Evolutionary conservation across 176 grass and related monocot species (phyloP).

Genomic region (Elymus sibiricus): DNA sequence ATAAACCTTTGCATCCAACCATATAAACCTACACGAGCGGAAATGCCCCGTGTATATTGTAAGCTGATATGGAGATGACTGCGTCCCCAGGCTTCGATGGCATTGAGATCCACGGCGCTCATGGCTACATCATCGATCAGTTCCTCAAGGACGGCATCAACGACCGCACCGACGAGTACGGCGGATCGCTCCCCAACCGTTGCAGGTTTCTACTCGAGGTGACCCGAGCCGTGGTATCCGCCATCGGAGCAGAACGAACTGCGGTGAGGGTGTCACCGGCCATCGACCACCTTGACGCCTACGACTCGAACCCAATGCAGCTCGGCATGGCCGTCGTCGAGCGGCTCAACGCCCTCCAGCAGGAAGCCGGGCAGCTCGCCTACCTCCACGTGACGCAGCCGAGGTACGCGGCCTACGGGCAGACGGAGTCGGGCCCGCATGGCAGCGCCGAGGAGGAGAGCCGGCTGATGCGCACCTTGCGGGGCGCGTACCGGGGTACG

Average conservation of each 20-base stretch:
- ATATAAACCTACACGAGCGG: background rate
- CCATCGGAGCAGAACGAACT: slow-evolving; percentile 60
- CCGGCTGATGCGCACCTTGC: slow-evolving; percentile 56
- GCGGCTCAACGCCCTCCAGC: slow-evolving; percentile 58
- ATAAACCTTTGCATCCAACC: background rate
- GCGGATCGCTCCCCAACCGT: slow-evolving; percentile 77
- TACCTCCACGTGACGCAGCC: slow-evolving; percentile 96
- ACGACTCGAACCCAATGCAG: slow-evolving; percentile 66
- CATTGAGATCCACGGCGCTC: slow-evolving; percentile 90
- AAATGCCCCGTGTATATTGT: background rate
- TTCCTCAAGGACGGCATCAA: slow-evolving; percentile 97
- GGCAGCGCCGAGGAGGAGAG: slow-evolving; percentile 89
- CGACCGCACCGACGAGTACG: slow-evolving; percentile 71
- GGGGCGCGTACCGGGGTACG: slow-evolving; percentile 55
- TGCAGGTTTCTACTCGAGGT: slow-evolving; percentile 73
- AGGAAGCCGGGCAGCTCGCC: slow-evolving; percentile 52
- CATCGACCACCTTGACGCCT: slow-evolving; percentile 88
- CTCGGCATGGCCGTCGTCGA: slow-evolving; percentile 73
- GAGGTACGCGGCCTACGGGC: slow-evolving; percentile 75
- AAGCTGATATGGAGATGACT: background rate
- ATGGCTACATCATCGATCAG: slow-evolving; percentile 91
- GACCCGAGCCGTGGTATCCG: slow-evolving; percentile 52
- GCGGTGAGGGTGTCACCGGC: slow-evolving; percentile 82
- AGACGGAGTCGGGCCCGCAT: slow-evolving; percentile 76
- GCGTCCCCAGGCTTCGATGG: slow-evolving; percentile 73